phyloP scores from a whole-genome alignment of 1,284 basidiomycete genomes.

The Ustilago bromivora region DNA sequence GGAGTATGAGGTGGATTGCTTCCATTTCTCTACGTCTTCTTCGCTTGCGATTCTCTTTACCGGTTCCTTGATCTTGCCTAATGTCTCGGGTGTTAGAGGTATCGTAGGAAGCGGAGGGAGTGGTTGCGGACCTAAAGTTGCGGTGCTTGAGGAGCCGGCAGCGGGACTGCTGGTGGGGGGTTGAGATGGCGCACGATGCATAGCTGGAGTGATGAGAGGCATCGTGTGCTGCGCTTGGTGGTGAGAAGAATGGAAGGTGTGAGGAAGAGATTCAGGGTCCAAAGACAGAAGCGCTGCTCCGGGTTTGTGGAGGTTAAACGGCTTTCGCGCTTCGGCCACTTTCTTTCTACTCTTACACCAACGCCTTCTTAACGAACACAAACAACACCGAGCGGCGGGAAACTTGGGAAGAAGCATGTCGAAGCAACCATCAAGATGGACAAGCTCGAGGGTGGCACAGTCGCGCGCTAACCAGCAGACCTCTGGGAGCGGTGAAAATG shows the following conservation, averaged over 20 bases:
- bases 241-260: slow-evolving; percentile 1
- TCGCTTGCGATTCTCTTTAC: slow-evolving; percentile 65
- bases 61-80: slow-evolving; percentile 36
- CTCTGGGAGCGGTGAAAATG: background rate
- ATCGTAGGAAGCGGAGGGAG: slow-evolving; percentile 49
- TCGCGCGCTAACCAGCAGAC: slow-evolving; percentile 7
- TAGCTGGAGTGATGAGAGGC: slow-evolving; percentile 39
- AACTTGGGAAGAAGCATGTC: slow-evolving; percentile 1
- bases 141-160: slow-evolving; percentile 21
- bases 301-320: slow-evolving; percentile 13
- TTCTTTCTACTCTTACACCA: background rate
- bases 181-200: slow-evolving; percentile 7
- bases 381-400: background rate
- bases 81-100: slow-evolving; percentile 11
- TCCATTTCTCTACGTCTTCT: slow-evolving; percentile 66
- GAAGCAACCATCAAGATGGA: slow-evolving; percentile 24
- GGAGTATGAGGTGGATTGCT: slow-evolving; percentile 57
- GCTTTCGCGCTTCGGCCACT: slow-evolving; percentile 3
- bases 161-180: background rate
- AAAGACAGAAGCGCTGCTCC: background rate
- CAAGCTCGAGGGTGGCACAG: slow-evolving; percentile 22
- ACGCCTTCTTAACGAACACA: background rate
- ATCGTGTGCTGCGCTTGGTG: slow-evolving; percentile 1
- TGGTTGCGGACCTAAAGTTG: slow-evolving; percentile 28
- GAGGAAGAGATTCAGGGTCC: slow-evolving; percentile 18